Evolutionary conservation across 805 yeast species (phyloP).

Genomic region (Spathaspora arborariae): DNA sequence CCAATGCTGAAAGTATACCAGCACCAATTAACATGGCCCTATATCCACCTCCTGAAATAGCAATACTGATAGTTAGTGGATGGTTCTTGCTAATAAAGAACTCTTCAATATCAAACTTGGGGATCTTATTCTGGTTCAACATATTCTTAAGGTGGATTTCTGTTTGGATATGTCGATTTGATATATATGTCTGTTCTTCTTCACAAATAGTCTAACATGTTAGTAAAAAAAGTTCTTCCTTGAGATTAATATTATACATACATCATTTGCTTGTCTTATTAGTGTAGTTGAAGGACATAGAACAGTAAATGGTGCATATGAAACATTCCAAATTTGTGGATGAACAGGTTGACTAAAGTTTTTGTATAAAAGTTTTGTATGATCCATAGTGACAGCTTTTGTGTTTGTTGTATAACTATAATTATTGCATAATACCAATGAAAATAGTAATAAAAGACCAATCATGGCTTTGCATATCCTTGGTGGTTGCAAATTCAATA

Average conservation of each 20-base stretch:
- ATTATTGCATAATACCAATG: not conserved
- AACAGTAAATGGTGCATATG: constrained; percentile 25
- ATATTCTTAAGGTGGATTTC: constrained; percentile 19
- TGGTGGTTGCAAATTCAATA: not conserved
- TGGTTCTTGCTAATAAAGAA: constrained; percentile 14
- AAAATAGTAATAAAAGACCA: not conserved
- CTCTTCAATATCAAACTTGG: constrained; percentile 24
- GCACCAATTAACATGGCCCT: constrained; percentile 59
- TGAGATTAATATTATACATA: constrained; percentile 7
- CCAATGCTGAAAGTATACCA: constrained; percentile 52
- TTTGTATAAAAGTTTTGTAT: constrained; percentile 2
- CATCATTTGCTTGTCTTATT: constrained; percentile 18
- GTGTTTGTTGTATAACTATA: not conserved
- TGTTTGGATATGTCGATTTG: constrained; percentile 25
- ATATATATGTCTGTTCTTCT: constrained; percentile 24
- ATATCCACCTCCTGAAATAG: constrained; percentile 52
- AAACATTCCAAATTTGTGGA: constrained; percentile 8
- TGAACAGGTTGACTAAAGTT: constrained; percentile 3
- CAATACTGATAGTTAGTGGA: constrained; percentile 32
- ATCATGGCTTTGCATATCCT: not conserved
- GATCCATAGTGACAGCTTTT: not conserved
- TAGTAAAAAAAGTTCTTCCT: constrained; percentile 5
- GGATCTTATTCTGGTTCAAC: constrained; percentile 26
- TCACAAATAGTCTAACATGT: constrained; percentile 11
- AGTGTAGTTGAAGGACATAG: constrained; percentile 19